A percentile compares a stretch with the other conserved stretches of the same genome.
These are phyloP conservation scores for Citrullus amarus DNA, from an alignment of 306 rosid species.

Conservation along the genomic window DNA sequence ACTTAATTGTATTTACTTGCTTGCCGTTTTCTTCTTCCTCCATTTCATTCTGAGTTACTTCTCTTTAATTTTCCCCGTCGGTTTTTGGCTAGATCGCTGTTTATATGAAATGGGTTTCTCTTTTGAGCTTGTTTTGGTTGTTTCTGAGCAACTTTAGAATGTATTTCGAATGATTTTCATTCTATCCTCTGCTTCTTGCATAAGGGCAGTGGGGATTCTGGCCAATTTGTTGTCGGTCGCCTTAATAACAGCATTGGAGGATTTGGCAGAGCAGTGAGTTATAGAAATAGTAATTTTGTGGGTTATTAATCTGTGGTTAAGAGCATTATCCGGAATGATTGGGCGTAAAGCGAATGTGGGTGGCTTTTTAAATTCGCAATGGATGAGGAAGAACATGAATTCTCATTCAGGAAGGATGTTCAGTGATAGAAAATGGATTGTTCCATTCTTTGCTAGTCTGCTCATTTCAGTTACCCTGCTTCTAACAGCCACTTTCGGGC, in stretches of 20 bases:
- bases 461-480: conserved; percentile 47
- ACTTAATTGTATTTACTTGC: background rate
- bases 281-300: background rate
- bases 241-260: background rate
- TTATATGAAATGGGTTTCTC: background rate
- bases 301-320: background rate
- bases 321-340: background rate
- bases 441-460: conserved; percentile 79
- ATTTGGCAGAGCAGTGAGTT: background rate
- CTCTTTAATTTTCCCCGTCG: background rate
- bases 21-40: background rate
- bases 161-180: background rate
- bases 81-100: background rate
- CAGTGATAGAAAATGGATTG: conserved; percentile 74
- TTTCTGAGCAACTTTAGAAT: background rate
- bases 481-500: conserved; percentile 51
- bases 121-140: background rate
- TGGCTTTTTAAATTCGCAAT: background rate
- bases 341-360: background rate
- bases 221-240: background rate
- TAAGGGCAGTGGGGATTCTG: background rate
- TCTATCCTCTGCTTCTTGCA: background rate
- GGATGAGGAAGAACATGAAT: conserved; percentile 78
- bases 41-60: background rate
- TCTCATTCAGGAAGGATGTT: conserved; percentile 65